Conservation (phyloP, 495 filamentous ascomycete genomes). For the Chaetomium fimeti region DNA sequence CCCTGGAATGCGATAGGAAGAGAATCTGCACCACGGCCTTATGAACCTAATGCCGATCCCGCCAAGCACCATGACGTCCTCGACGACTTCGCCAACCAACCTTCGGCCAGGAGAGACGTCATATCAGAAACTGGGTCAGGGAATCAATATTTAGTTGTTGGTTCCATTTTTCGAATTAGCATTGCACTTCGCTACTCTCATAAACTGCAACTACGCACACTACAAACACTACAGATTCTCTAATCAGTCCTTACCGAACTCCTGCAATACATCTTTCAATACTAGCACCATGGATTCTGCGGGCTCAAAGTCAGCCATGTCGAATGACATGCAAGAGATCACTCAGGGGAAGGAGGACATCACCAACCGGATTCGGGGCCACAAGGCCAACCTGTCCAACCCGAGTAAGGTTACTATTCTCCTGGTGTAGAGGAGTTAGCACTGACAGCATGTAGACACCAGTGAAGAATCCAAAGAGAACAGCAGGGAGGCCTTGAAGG, state of each 20-base stretch:
- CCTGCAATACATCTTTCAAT: neutral
- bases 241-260: no score
- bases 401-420: constrained; percentile 19
- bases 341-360: constrained; percentile 38
- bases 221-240: no score
- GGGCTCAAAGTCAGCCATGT: constrained; percentile 40
- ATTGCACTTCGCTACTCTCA: no score
- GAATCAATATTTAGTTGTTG: no score
- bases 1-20: neutral
- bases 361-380: constrained; percentile 33
- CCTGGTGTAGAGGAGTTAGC: neutral
- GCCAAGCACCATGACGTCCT: neutral
- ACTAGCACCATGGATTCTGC: constrained; percentile 32
- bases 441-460: constrained; percentile 24
- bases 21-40: neutral
- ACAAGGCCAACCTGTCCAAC: constrained; percentile 35
- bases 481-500: constrained; percentile 27
- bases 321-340: constrained; percentile 44
- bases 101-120: no score
- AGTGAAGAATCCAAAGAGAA: constrained; percentile 34
- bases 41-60: neutral
- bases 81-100: no score
- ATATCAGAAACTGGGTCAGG: no score
- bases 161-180: no score
- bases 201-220: no score